A percentile compares a stretch with the other conserved stretches of the same genome.
Evolutionary conservation across 352 stramenopile species (phyloP).

Genomic region (Phytopythium montanum): DNA sequence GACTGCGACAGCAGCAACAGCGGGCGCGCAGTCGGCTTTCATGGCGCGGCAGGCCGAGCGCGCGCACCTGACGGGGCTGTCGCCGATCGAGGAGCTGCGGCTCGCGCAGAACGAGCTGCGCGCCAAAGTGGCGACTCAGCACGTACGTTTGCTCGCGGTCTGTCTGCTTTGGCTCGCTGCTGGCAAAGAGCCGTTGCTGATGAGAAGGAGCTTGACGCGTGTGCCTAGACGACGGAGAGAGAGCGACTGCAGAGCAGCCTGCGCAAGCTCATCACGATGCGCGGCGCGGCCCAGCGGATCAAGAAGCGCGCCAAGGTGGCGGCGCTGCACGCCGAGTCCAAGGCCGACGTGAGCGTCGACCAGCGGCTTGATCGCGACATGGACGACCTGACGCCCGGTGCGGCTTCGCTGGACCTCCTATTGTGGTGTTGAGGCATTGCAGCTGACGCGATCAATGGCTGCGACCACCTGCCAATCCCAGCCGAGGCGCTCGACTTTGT

Average conservation of each 20-base stretch:
- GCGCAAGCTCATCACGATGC: constrained; percentile 52
- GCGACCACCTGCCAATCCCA: constrained; percentile 16
- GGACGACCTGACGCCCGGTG: constrained; percentile 78
- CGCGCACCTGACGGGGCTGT: constrained; percentile 65
- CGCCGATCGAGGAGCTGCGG: constrained; percentile 83
- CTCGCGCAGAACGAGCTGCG: constrained; percentile 78
- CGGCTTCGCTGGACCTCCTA: not conserved
- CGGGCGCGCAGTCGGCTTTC: constrained; percentile 45
- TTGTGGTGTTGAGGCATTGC: not conserved
- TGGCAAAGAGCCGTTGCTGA: not conserved
- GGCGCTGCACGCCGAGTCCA: constrained; percentile 24
- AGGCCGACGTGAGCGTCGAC: constrained; percentile 24
- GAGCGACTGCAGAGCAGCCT: constrained; percentile 37
- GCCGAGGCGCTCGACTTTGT: constrained; percentile 77
- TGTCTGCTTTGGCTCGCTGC: too few species aligned
- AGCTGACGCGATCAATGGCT: not conserved
- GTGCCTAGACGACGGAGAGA: constrained; percentile 21
- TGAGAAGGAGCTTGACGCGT: not conserved
- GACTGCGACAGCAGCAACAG: constrained; percentile 9
- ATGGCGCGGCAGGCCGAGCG: constrained; percentile 74
- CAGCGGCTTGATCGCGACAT: constrained; percentile 52
- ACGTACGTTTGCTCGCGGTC: constrained; percentile 21
- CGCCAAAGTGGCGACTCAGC: constrained; percentile 56
- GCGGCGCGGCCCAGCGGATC: constrained; percentile 52
- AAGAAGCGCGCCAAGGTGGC: constrained; percentile 54